Evolutionary conservation across 805 yeast genomes (phyloP).

Genomic region (Saccharomycopsis sp.): DNA sequence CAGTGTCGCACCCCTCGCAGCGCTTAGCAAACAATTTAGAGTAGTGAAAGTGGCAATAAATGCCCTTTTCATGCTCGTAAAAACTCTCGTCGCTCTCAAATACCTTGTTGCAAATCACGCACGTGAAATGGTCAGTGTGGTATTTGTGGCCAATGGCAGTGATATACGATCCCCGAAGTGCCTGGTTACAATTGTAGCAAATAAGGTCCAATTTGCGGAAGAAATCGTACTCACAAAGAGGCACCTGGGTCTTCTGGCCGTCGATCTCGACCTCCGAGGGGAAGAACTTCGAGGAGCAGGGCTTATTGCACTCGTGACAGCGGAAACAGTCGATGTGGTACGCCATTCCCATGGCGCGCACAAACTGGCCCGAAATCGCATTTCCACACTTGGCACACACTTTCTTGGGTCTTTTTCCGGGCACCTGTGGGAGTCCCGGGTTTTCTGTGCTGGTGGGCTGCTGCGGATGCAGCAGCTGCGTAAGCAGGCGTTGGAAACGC

Average conservation of each 20-base stretch:
- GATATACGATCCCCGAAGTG: constrained; percentile 86
- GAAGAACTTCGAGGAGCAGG: constrained; percentile 82
- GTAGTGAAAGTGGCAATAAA: constrained; percentile 90
- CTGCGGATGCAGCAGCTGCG: background rate
- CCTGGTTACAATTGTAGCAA: constrained; percentile 80
- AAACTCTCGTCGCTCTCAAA: constrained; percentile 91
- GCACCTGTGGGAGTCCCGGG: background rate
- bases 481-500: constrained; percentile 7
- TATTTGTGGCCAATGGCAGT: constrained; percentile 89
- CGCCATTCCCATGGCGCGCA: constrained; percentile 72
- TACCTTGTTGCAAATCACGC: constrained; percentile 76
- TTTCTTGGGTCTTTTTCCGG: constrained; percentile 22
- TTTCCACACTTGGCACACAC: constrained; percentile 47
- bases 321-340: constrained; percentile 85
- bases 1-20: constrained; percentile 89
- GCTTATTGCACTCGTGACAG: constrained; percentile 76
- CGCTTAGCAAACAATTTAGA: constrained; percentile 78
- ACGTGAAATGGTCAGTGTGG: constrained; percentile 92
- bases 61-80: constrained; percentile 74
- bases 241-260: constrained; percentile 37
- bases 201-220: constrained; percentile 77
- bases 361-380: constrained; percentile 65
- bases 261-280: constrained; percentile 50
- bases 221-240: constrained; percentile 88
- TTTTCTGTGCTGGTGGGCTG: constrained; percentile 9